phyloP scores from a whole-genome alignment of 2,329 filamentous ascomycete species.

The Fusarium kyushuense region DNA sequence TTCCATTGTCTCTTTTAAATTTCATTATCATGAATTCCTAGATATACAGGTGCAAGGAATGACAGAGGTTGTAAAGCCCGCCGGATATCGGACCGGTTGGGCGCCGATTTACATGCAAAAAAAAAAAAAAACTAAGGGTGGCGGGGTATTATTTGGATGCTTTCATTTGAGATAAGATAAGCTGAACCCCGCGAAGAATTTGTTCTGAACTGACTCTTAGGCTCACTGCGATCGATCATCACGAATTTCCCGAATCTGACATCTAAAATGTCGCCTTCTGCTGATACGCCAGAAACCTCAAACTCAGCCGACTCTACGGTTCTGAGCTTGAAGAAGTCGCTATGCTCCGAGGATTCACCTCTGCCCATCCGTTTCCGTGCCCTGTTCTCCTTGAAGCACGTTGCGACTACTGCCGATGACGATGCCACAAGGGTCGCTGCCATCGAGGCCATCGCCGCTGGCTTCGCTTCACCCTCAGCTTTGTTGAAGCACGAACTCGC shows the following conservation, averaged over 20 bases:
- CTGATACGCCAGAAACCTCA: constrained; percentile 37
- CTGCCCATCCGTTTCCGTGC: constrained; percentile 93
- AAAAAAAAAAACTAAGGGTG: constrained; percentile 21
- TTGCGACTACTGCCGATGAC: constrained; percentile 76
- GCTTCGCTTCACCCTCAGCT: constrained; percentile 85
- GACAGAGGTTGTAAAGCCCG: not conserved
- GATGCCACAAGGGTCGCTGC: constrained; percentile 68
- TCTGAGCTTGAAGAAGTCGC: constrained; percentile 75
- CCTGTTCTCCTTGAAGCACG: constrained; percentile 96
- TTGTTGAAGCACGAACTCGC: constrained; percentile 96
- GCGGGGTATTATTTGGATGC: constrained; percentile 31
- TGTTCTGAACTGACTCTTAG: constrained; percentile 42
- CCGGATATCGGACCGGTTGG: constrained; percentile 21
- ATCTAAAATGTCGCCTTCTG: constrained; percentile 46
- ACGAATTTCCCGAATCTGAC: constrained; percentile 22
- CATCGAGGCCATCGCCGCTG: constrained; percentile 87
- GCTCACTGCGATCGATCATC: constrained; percentile 31
- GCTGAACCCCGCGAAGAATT: constrained; percentile 53
- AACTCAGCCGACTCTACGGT: constrained; percentile 61
- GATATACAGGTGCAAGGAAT: not conserved
- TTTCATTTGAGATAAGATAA: constrained; percentile 46
- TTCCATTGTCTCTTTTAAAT: no score
- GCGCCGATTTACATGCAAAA: constrained; percentile 1
- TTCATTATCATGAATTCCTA: not conserved
- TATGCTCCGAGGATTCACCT: constrained; percentile 83